Evolutionary conservation across 2,329 filamentous ascomycete species (phyloP), one percentile per base, ranked within the genome.

Genomic region (Lecanosticta acicola): DNA sequence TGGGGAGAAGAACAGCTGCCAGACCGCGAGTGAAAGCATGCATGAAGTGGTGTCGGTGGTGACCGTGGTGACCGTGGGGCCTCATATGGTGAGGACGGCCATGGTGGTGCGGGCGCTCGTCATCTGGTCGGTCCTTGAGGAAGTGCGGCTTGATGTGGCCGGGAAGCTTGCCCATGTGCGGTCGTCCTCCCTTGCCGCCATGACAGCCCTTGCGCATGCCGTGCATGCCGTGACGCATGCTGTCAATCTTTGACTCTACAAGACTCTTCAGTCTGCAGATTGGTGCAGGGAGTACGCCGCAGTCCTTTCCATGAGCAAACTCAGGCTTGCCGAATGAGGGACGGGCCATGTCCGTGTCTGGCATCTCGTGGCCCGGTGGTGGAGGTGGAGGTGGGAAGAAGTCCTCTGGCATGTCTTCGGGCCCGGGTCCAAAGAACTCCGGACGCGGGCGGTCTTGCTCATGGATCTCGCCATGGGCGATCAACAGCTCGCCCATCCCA

Each of bases 1-100:
- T 72, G 1, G 85, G 84, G 32, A 87, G 71, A 39, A 87, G 64
- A 36, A 88, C 75, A 50, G 83, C 79, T 32, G 79, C 71, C 51
- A 77, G 71, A 40, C 84, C 71, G 56, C 77, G 77, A 59, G 73
- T 71, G 46, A 65, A 61, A 17, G 53, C 49, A 49, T 71, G 67
- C 43, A 69, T 64, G 67, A 77, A 75, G 39, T 43, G 36, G 40
- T 59, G 50, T 33, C 64, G 59, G 50, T 63, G 58, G 43, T 64
- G 63, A 39, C 64, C 61, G 48, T 64, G 62, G 46, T 67, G 62
- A 47, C 49, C 58, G 44, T 58, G 59, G 40, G 58, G 59, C 45
- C 63, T 57, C 45, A 64, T 61, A 43, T 62, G 59, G 45, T 64
- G 63, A 46, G 66, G 60, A 47, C 55, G 61, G 49, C 50, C 59